Evolutionary conservation across 2,329 filamentous ascomycete genomes (phyloP), one percentile per base, ranked within the genome.

Genomic region (Botrytis squamosa): DNA sequence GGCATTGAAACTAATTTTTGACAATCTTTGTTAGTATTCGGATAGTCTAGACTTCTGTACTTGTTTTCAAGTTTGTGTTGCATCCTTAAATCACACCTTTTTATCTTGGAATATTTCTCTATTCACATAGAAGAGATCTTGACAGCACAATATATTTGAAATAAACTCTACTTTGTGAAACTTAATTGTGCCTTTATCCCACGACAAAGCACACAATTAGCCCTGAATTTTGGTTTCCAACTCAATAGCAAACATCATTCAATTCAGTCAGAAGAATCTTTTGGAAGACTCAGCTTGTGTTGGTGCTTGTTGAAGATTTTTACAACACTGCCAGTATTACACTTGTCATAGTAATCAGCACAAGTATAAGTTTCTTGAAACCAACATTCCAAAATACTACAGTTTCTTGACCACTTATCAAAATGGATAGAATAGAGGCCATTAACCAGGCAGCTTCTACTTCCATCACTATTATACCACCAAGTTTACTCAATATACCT

Each of bases 101-200:
- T 55, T 18, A 52, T 52, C 25, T 9, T 3, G 0, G 16, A 9
- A 29, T 7, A 1, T 29, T 18, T 16, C 14, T 4, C 18, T 29
- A 9, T 29, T 29, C 2, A 3, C 5, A 55, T 0, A 5, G 7
- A n/a, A 8, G 0, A 16, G 29, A 18, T 18, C 6, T 9, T 55
- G 12, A 29, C n/a, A 29, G n/a, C n/a, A 52, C 1, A 29, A 14
- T n/a, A 55, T 12, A 55, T n/a, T n/a, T n/a, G 25, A 55, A 9
- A 55, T 55, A n/a, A 16, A 29, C 0, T 2, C 49, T n/a, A n/a
- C 12, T n/a, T n/a, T 55, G 14, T 12, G 2, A n/a, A n/a, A n/a
- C 25, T 55, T n/a, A 4, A 16, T 14, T n/a, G 10, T 16, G 1
- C 25, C 5, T n/a, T 55, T 55, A 7, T 55, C 16, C 25, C 12